A percentile compares a stretch with the other conserved stretches of the same genome.
Evolutionary conservation across 2,329 filamentous ascomycete species (phyloP).

Genomic region (Uncinocarpus reesii): DNA sequence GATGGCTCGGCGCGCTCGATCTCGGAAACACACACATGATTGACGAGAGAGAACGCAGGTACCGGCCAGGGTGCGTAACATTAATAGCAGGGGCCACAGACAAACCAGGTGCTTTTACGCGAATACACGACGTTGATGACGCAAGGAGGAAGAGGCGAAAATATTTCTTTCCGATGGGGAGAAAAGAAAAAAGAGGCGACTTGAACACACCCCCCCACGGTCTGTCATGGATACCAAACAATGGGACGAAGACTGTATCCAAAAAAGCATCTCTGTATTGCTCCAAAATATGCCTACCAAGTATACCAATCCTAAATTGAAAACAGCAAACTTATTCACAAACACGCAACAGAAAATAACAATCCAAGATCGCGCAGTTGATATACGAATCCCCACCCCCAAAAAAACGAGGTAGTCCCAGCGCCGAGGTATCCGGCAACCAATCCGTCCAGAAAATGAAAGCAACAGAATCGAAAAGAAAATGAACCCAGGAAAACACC

Average conservation of each 20-base stretch:
- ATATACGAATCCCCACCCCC: not conserved
- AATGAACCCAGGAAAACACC: not conserved
- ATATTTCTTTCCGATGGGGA: no score
- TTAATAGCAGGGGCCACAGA: not conserved
- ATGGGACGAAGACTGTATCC: not conserved
- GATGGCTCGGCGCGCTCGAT: slow-evolving; percentile 2
- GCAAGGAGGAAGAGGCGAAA: not conserved
- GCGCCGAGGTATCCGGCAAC: slow-evolving; percentile 1
- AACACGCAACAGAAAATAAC: not conserved
- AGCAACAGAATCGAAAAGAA: not conserved
- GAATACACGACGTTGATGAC: not conserved
- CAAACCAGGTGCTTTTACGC: not conserved
- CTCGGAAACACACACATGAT: slow-evolving; percentile 6
- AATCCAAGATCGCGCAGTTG: not conserved
- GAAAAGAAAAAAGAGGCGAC: no score
- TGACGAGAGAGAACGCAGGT: slow-evolving; percentile 9
- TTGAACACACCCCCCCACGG: no score
- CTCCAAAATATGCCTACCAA: slow-evolving; percentile 12
- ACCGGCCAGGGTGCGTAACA: slow-evolving; percentile 9
- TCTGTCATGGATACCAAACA: no score
- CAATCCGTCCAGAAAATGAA: not conserved
- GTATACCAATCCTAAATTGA: not conserved
- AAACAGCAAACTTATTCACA: slow-evolving; percentile 7
- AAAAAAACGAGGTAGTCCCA: not conserved
- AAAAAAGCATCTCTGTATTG: not conserved